A percentile compares a stretch with the other conserved stretches of the same genome.
phyloP scores from a whole-genome alignment of 2,329 filamentous ascomycete species.

The Camptophora hylomeconis region DNA sequence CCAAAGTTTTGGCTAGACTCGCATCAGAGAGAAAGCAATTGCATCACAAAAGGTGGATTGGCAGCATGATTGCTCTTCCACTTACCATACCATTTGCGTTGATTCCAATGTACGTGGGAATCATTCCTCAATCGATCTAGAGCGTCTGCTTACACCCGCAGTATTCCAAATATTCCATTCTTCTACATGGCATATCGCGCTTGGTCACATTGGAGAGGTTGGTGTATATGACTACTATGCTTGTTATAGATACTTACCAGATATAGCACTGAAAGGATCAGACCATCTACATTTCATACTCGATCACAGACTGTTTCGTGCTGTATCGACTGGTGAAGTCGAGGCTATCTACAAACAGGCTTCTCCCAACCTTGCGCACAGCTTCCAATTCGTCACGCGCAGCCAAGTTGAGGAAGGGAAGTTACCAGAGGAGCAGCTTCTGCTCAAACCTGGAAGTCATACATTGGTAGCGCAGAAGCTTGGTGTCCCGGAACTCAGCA shows the following conservation, averaged over 20 bases:
- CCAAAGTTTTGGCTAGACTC: slow-evolving; percentile 52
- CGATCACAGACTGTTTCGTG: slow-evolving; percentile 55
- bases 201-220: slow-evolving; percentile 74
- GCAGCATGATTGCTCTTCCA: slow-evolving; percentile 72
- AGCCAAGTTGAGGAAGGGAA: slow-evolving; percentile 24
- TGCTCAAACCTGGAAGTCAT: slow-evolving; percentile 35
- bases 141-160: slow-evolving; percentile 24
- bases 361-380: slow-evolving; percentile 21
- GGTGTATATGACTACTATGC: slow-evolving; percentile 15
- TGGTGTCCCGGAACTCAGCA: slow-evolving; percentile 54
- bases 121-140: slow-evolving; percentile 3
- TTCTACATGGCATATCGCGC: slow-evolving; percentile 86
- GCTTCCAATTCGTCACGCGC: slow-evolving; percentile 20
- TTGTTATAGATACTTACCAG: slow-evolving; percentile 7
- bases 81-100: slow-evolving; percentile 70
- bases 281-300: slow-evolving; percentile 74
- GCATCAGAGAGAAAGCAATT: slow-evolving; percentile 69
- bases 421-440: slow-evolving; percentile 30
- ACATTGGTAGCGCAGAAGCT: slow-evolving; percentile 48
- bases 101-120: slow-evolving; percentile 60
- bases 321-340: slow-evolving; percentile 53
- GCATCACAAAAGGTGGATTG: slow-evolving; percentile 64
- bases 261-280: slow-evolving; percentile 60
- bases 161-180: slow-evolving; percentile 87
- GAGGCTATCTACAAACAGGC: slow-evolving; percentile 57